Evolutionary conservation across 148 eudicot genomes (phyloP), one percentile per base, ranked within the genome.

Genomic region (Hydrangea macrophylla): DNA sequence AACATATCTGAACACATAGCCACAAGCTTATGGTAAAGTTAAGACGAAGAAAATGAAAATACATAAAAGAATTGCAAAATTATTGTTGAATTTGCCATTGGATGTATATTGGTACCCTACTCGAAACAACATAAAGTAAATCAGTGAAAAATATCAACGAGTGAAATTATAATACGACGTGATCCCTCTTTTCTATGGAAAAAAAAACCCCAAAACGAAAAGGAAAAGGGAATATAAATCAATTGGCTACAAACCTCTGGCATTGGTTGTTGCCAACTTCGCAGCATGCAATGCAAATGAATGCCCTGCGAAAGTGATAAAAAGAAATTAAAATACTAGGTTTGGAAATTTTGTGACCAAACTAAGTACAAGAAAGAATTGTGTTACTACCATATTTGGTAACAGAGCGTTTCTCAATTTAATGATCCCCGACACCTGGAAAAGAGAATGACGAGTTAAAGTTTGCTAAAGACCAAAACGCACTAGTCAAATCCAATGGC

Each of bases 391-490:
- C 81, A 76, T 68, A 51, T 61, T 25, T 66, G 35, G 45, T 37
- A n/a, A 56, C 39, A 48, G 30, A 30, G 22, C 32, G 56, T 62
- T 31, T 70, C 58, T 76, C 79, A 92, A 70, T 92, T 92, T 87
- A 92, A 68, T 54, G 98, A 90, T 48, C 98, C 98, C 61, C 98
- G 96, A 54, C 98, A 93, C 88, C 98, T 92, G 80, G 59, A 78
- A 73, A 58, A 42, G 23, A 69, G 35, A 60, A 55, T 24, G 30
- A 59, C 22, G n/a, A 58, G 57, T 11, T 42, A 42, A 42, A 4
- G n/a, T n/a, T n/a, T n/a, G n/a, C n/a, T n/a, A n/a, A n/a, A n/a
- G n/a, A n/a, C n/a, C n/a, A n/a, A n/a, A n/a, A n/a, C n/a, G n/a
- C n/a, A n/a, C n/a, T n/a, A n/a, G n/a, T n/a, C n/a, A n/a, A n/a